Percentiles rank a stretch among this genome's conserved stretches.
These are phyloP conservation scores for Microbotryum intermedium DNA, from an alignment of 1,284 basidiomycete genomes.

Conservation along the genomic window DNA sequence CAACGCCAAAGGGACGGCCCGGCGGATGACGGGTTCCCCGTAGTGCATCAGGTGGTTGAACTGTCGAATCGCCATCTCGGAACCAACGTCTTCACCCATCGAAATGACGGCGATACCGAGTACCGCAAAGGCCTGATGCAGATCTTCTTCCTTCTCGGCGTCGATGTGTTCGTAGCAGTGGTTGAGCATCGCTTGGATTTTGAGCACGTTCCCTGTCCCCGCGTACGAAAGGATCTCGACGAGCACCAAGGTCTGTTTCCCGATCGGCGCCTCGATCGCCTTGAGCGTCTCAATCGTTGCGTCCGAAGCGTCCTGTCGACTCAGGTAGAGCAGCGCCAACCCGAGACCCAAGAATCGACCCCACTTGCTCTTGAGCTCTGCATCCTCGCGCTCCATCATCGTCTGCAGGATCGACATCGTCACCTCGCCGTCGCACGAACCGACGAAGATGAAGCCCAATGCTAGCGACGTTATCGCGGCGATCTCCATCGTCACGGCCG, in stretches of 20 bases:
- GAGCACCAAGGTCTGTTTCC: slow-evolving; percentile 81
- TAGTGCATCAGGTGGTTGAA: slow-evolving; percentile 99
- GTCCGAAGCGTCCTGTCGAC: slow-evolving; percentile 86
- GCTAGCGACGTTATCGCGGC: slow-evolving; percentile 76
- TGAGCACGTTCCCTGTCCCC: slow-evolving; percentile 90
- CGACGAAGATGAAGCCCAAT: slow-evolving; percentile 91
- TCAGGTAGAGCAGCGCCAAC: slow-evolving; percentile 82
- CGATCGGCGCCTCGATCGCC: slow-evolving; percentile 86
- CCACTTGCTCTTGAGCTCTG: slow-evolving; percentile 83
- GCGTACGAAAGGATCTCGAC: slow-evolving; percentile 93
- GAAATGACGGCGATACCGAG: slow-evolving; percentile 89
- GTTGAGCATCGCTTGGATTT: slow-evolving; percentile 87
- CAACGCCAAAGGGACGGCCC: slow-evolving; percentile 89
- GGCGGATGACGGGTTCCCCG: slow-evolving; percentile 86
- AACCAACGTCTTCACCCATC: slow-evolving; percentile 97
- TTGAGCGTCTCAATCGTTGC: slow-evolving; percentile 92
- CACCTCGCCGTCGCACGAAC: slow-evolving; percentile 89
- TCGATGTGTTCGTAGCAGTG: slow-evolving; percentile 86
- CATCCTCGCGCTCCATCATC: slow-evolving; percentile 77
- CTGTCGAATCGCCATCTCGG: slow-evolving; percentile 90
- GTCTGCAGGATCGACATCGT: slow-evolving; percentile 83
- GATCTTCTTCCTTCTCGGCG: slow-evolving; percentile 56
- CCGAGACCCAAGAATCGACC: slow-evolving; percentile 82
- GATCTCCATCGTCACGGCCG: slow-evolving; percentile 77
- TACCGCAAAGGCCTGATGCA: slow-evolving; percentile 88